Evolutionary conservation across 805 yeast species (phyloP).

Genomic region (Starmerella roubikii): DNA sequence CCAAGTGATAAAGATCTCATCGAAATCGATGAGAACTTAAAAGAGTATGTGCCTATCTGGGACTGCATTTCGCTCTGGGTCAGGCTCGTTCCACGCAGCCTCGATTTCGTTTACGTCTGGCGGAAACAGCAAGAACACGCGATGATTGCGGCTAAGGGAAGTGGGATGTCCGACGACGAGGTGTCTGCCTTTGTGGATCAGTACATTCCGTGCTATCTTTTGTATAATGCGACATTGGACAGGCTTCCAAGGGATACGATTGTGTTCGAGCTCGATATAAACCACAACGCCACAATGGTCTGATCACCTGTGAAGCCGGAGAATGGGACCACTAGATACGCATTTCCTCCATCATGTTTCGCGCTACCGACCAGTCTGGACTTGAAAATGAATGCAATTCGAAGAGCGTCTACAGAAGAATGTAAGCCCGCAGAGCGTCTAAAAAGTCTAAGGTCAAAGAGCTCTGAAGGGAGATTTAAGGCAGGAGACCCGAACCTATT

Average conservation of each 20-base stretch:
- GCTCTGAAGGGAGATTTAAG: too few species aligned
- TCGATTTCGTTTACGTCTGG: conserved; percentile 63
- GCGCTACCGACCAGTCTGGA: neutral
- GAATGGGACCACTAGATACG: neutral
- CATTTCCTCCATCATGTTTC: neutral
- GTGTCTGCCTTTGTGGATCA: conserved; percentile 60
- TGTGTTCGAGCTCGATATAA: neutral
- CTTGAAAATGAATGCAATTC: too few species aligned
- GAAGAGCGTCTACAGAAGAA: too few species aligned
- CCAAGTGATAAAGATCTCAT: conserved; percentile 16
- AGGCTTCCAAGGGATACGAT: neutral
- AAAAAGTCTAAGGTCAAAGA: too few species aligned
- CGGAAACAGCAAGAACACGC: conserved; percentile 59
- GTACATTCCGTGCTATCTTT: conserved; percentile 72
- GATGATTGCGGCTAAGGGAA: conserved; percentile 39
- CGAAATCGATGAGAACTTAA: conserved; percentile 41
- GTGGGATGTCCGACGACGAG: conserved; percentile 68
- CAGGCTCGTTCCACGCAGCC: conserved; percentile 43
- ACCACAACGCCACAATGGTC: neutral
- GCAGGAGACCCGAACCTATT: too few species aligned
- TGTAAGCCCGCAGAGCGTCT: too few species aligned
- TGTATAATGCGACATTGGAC: conserved; percentile 32
- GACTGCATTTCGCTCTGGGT: conserved; percentile 44
- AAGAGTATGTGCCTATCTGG: conserved; percentile 43
- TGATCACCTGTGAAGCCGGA: neutral